Evolutionary conservation across 306 rosid genomes (phyloP).

Genomic region (Oxytropis ochrocephala): DNA sequence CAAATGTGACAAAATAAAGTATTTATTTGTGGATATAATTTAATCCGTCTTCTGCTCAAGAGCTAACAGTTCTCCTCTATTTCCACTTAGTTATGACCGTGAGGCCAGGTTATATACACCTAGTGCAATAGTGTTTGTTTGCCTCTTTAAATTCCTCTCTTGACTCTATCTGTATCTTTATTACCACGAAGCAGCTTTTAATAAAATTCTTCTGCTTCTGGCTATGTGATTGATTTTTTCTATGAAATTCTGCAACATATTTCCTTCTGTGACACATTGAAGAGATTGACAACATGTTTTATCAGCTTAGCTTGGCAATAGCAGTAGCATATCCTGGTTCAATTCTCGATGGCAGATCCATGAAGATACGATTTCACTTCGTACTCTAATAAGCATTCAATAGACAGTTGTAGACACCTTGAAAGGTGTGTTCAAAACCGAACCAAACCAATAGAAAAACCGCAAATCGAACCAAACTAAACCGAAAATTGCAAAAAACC

Average conservation of each 20-base stretch:
- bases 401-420: too few species aligned
- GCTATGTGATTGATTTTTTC: slow-evolving; percentile 23
- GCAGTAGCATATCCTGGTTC: slow-evolving; percentile 13
- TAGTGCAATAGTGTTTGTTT: not conserved
- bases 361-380: not conserved
- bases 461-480: too few species aligned
- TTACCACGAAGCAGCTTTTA: slow-evolving; percentile 13
- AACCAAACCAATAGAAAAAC: too few species aligned
- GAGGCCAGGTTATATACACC: slow-evolving; percentile 14
- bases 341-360: not conserved
- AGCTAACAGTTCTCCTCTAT: not conserved
- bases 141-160: not conserved
- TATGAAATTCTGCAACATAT: slow-evolving; percentile 10
- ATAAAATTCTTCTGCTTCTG: slow-evolving; percentile 25
- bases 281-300: not conserved
- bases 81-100: not conserved
- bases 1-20: too few species aligned
- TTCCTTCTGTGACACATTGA: slow-evolving; percentile 4
- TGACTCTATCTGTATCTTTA: not conserved
- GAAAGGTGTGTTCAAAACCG: too few species aligned
- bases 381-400: too few species aligned
- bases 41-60: not conserved
- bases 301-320: not conserved
- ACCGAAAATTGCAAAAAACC: too few species aligned
- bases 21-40: too few species aligned